A percentile compares a stretch with the other conserved stretches of the same genome.
These are phyloP conservation scores for Selaginella moellendorffii DNA, from an alignment of 75 land plant species.

Conservation along the genomic window DNA sequence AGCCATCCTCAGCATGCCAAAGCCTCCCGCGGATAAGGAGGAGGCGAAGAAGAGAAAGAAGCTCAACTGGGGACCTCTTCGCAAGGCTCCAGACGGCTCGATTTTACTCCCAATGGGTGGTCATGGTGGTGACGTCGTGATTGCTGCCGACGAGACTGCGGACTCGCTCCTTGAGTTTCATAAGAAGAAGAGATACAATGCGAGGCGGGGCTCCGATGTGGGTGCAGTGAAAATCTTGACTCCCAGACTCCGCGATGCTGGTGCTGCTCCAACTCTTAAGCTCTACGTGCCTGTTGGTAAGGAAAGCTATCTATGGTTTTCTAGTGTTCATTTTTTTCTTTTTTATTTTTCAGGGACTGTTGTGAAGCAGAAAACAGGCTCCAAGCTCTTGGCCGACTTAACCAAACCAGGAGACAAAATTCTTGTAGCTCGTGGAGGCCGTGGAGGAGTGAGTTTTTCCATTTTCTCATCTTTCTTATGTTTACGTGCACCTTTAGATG, in stretches of 20 bases:
- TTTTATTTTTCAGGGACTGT: constrained; percentile 55
- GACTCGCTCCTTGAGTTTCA: constrained; percentile 73
- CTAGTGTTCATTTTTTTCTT: not conserved
- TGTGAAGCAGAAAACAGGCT: constrained; percentile 72
- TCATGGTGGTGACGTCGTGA: constrained; percentile 83
- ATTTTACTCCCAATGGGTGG: constrained; percentile 87
- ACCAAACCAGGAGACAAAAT: constrained; percentile 71
- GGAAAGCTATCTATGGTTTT: no score
- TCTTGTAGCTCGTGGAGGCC: constrained; percentile 92
- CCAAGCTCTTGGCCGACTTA: constrained; percentile 74
- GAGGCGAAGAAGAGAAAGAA: constrained; percentile 26
- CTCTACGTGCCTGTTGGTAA: constrained; percentile 88
- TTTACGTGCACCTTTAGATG: constrained; percentile 33
- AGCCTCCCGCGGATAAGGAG: constrained; percentile 20
- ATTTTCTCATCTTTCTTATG: not conserved
- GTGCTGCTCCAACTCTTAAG: constrained; percentile 51
- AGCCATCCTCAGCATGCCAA: constrained; percentile 61
- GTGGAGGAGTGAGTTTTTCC: constrained; percentile 67
- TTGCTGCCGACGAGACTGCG: constrained; percentile 69
- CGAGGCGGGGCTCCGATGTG: constrained; percentile 87
- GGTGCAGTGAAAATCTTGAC: constrained; percentile 69
- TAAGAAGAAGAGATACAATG: constrained; percentile 44
- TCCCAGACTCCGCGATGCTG: constrained; percentile 52
- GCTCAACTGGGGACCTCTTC: constrained; percentile 21
- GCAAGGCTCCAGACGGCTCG: constrained; percentile 69